Conservation (phyloP, 495 filamentous ascomycete species). For the Amniculicola lignicola region DNA sequence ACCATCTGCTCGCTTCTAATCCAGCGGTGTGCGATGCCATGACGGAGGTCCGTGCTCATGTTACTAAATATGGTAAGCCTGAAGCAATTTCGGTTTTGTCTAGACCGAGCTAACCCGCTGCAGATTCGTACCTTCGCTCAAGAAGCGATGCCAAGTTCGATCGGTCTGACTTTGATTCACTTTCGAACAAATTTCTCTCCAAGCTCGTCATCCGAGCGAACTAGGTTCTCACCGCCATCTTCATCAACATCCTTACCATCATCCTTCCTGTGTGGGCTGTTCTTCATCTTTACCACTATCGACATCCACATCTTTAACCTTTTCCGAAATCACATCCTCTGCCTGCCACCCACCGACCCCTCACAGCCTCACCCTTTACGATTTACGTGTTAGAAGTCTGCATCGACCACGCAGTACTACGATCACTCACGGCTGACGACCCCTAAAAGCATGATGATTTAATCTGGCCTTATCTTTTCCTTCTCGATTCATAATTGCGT, state of each 20-base stretch:
- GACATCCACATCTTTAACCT: neutral
- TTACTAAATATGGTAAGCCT: conserved; percentile 79
- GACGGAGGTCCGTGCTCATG: conserved; percentile 87
- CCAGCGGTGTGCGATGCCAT: conserved; percentile 85
- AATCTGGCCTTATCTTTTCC: conserved; percentile 9
- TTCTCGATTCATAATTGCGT: conserved; percentile 1
- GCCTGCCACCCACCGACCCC: conserved; percentile 2
- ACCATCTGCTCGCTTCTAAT: conserved; percentile 82
- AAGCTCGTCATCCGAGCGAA: conserved; percentile 92
- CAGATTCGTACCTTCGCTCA: conserved; percentile 59
- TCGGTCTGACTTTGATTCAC: conserved; percentile 82
- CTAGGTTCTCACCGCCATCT: conserved; percentile 42
- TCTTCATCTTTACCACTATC: neutral
- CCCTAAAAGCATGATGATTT: conserved; percentile 30
- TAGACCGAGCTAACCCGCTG: conserved; percentile 19
- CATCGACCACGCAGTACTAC: conserved; percentile 19
- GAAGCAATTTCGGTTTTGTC: conserved; percentile 18
- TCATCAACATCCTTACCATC: conserved; percentile 7
- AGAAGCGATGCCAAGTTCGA: conserved; percentile 70
- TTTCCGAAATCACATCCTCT: conserved; percentile 14
- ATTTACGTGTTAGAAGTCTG: conserved; percentile 23
- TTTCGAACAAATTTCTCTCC: conserved; percentile 92
- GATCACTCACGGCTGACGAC: conserved; percentile 31
- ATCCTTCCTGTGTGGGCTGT: no score
- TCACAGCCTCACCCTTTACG: conserved; percentile 11